phyloP scores from a whole-genome alignment of 768 basidiomycete species.

The Rhizopogon sp. region DNA sequence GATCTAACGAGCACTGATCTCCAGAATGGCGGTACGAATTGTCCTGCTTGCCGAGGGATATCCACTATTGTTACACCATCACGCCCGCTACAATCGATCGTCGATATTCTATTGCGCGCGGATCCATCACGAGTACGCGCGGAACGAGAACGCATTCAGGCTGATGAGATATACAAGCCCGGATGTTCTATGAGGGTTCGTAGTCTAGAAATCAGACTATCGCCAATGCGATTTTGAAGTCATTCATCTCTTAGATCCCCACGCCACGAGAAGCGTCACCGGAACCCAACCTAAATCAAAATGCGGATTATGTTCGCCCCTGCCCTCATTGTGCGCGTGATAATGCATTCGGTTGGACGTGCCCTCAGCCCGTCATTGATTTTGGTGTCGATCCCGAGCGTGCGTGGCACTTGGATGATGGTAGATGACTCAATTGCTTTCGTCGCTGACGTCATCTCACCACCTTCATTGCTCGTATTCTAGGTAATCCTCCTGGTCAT shows the following conservation, averaged over 20 bases:
- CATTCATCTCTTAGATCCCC: constrained; percentile 49
- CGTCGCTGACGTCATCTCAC: not conserved
- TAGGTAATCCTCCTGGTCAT: constrained; percentile 61
- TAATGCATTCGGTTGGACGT: constrained; percentile 75
- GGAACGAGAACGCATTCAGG: constrained; percentile 70
- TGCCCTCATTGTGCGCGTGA: constrained; percentile 73
- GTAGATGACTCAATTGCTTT: constrained; percentile 22
- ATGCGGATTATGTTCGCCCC: constrained; percentile 63
- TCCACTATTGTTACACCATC: constrained; percentile 69
- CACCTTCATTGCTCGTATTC: too few species aligned
- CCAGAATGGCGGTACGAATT: constrained; percentile 82
- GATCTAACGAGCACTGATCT: constrained; percentile 10
- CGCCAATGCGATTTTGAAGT: not conserved
- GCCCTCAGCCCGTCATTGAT: constrained; percentile 76
- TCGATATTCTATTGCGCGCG: constrained; percentile 67
- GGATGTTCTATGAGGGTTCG: constrained; percentile 62
- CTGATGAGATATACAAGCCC: constrained; percentile 71
- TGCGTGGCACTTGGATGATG: constrained; percentile 77
- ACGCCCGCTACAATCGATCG: constrained; percentile 64
- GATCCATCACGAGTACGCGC: constrained; percentile 66
- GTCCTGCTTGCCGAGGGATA: constrained; percentile 74
- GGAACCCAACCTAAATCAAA: constrained; percentile 64
- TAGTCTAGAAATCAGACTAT: constrained; percentile 1
- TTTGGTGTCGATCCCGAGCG: constrained; percentile 61
- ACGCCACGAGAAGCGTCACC: constrained; percentile 72